These are phyloP conservation scores for Phallus indusiatus DNA, from an alignment of 768 basidiomycete genomes.

Conservation along the genomic window DNA sequence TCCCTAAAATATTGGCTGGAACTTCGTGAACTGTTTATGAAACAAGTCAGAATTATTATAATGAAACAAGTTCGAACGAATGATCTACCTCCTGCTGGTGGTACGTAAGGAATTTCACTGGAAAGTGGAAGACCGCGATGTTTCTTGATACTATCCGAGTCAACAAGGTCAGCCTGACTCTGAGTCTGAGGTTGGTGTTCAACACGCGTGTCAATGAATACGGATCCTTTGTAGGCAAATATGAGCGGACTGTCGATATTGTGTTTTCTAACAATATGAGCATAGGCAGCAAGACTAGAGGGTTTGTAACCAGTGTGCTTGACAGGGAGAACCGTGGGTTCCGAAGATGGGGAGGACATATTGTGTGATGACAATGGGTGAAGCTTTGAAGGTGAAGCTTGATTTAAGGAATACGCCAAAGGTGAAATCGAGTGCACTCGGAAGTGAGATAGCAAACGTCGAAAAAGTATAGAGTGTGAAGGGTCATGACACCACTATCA, in stretches of 20 bases:
- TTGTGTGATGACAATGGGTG: too few species aligned
- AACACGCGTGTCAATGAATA: too few species aligned
- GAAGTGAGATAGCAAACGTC: too few species aligned
- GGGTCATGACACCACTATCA: too few species aligned
- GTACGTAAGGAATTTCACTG: neutral
- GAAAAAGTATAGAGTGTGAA: too few species aligned
- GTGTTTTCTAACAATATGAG: neutral
- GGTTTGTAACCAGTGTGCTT: neutral
- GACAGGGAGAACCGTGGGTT: neutral
- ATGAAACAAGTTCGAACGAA: neutral
- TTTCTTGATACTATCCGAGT: neutral
- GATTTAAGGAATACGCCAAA: too few species aligned
- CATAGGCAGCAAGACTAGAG: slow-evolving; percentile 9
- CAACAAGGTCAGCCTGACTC: neutral
- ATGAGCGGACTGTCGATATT: slow-evolving; percentile 4
- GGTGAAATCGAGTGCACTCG: too few species aligned
- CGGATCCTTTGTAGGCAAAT: neutral
- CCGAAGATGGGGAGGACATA: neutral
- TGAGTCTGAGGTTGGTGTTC: too few species aligned
- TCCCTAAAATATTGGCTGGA: slow-evolving; percentile 18
- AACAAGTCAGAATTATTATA: neutral
- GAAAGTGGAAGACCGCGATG: slow-evolving; percentile 2
- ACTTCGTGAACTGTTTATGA: slow-evolving; percentile 12
- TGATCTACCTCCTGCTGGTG: neutral
- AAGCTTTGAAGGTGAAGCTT: too few species aligned